Conservation (phyloP, 495 filamentous ascomycete genomes). For the Aspergillus heteromorphus region DNA sequence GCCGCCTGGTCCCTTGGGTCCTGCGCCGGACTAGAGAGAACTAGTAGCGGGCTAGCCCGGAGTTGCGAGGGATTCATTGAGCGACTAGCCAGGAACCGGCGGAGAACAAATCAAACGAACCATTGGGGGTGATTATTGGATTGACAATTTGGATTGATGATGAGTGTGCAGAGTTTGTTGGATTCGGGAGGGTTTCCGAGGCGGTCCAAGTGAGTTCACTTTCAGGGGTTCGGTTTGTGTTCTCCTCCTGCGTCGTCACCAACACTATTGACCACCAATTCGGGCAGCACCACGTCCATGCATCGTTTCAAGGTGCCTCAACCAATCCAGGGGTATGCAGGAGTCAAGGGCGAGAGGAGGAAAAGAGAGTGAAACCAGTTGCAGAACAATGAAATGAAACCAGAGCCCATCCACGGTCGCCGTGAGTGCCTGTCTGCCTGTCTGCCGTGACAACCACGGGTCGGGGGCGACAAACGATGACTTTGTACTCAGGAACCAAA, state of each 20-base stretch:
- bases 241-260: too few species aligned
- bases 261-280: neutral
- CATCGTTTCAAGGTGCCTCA: neutral
- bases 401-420: too few species aligned
- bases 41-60: neutral
- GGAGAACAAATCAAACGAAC: neutral
- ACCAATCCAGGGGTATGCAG: neutral
- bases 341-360: neutral
- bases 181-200: too few species aligned
- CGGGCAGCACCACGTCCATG: neutral
- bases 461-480: neutral
- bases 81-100: neutral
- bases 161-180: too few species aligned
- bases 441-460: neutral
- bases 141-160: too few species aligned
- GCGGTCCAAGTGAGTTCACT: too few species aligned
- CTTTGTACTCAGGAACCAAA: slow-evolving; percentile 7
- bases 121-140: neutral
- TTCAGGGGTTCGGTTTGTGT: too few species aligned
- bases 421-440: neutral
- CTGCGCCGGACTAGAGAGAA: neutral
- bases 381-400: neutral
- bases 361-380: neutral
- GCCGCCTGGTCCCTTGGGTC: neutral
- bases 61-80: neutral